phyloP scores from a whole-genome alignment of 371 early-diverging fungal genomes.

The Smittium mucronatum region DNA sequence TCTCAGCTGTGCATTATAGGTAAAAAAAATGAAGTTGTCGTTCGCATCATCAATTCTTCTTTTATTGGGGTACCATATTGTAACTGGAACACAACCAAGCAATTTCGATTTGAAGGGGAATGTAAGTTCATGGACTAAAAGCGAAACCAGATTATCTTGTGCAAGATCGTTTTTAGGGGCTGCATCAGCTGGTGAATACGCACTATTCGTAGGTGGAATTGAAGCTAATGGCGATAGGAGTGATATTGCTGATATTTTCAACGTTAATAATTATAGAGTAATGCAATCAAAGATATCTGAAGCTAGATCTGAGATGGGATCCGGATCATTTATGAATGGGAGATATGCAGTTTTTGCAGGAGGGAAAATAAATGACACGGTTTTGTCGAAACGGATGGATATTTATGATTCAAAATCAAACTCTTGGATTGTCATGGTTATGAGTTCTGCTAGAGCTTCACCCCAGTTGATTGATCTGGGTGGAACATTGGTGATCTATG shows the following conservation, averaged over 20 bases:
- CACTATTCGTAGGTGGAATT: conserved; percentile 28
- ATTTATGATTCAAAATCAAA: conserved; percentile 21
- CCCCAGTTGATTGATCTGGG: conserved; percentile 27
- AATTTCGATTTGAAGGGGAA: background rate
- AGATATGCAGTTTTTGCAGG: conserved; percentile 31
- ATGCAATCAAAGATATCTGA: conserved; percentile 15
- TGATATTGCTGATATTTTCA: conserved; percentile 26
- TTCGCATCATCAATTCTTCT: too few relatives aligned
- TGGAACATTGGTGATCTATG: conserved; percentile 18
- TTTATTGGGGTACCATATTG: too few relatives aligned
- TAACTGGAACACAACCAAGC: too few relatives aligned
- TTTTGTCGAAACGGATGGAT: conserved; percentile 20
- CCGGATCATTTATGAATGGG: conserved; percentile 21
- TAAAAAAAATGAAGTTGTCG: too few relatives aligned
- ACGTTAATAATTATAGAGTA: conserved; percentile 19
- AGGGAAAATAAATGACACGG: conserved; percentile 20
- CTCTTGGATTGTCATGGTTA: conserved; percentile 17
- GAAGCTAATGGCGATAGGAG: conserved; percentile 20
- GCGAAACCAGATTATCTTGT: conserved; percentile 20
- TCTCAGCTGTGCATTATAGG: too few relatives aligned
- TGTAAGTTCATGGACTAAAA: conserved; percentile 15
- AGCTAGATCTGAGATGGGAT: conserved; percentile 23
- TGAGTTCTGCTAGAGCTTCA: conserved; percentile 17
- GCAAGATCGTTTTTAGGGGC: conserved; percentile 22
- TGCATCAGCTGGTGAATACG: conserved; percentile 23